Evolutionary conservation across 495 filamentous ascomycete species (phyloP), one percentile per base, ranked within the genome.

Genomic region (Podospora didyma): DNA sequence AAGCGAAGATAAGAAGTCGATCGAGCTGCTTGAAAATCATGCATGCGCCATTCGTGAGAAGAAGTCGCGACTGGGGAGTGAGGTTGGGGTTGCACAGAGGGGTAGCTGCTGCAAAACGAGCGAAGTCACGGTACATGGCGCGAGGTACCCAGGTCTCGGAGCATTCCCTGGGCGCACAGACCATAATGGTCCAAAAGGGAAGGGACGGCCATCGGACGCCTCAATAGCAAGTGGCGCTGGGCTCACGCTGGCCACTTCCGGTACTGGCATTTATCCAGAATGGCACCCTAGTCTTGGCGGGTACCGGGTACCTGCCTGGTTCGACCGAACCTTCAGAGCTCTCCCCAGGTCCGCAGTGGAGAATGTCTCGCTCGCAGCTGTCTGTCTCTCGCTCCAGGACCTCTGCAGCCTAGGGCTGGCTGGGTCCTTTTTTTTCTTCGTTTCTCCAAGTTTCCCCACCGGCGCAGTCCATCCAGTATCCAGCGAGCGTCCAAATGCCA

Each of bases 241-340:
- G 20, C 10, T 46, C 21, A 7, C 12, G 45, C n/a, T 37, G 41
- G n/a, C 45, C 53, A 54, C 62, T 61, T 55, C 58, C 61, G 63
- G 63, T 56, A 61, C 23, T 47, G 23, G 10, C 56, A 66, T 69
- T 69, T 69, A 69, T 66, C 66, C 66, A 64, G 57, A 63, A 56
- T 56, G 56, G 46, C 49, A 11, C 54, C 45, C 53, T 56, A 21
- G 45, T 24, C 64, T 62, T 66, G 63, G 64, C 61, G 35, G n/a
- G 62, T 63, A 65, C 62, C 28, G 51, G 53, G 55, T 61, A 63
- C 63, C 37, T 66, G 51, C 54, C 50, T 51, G 48, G 34, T 37
- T 42, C 51, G 53, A 26, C 47, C 20, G 47, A 23, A 22, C 12
- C 45, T 7, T 17, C 19, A 7, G 45, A 47, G 20, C 48, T 31